Base-by-base conservation (phyloP, 2,329 filamentous ascomycete genomes). In the Trichoderma atroviride region DNA sequence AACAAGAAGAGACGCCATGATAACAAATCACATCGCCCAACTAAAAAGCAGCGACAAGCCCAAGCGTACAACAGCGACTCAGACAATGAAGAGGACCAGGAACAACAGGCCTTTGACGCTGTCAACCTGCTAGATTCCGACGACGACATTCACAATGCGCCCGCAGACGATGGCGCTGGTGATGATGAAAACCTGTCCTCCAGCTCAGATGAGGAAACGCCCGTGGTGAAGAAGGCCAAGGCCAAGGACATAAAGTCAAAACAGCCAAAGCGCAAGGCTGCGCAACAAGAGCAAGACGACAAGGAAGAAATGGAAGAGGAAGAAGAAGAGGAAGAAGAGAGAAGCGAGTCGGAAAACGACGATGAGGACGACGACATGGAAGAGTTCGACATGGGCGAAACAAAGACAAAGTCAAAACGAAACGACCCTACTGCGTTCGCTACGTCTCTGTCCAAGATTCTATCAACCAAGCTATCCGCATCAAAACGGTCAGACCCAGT, bases 381-480 rank as follows among this genome's bases (percentile, higher is more conserved):
- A 50, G 76, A 78, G 53, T 78, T 77, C 63, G 75, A 80, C 61
- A 75, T 31, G 76, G 80, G 50, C 80, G 62, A 75, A 14, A 77
- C 74, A 58, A 81, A 81, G 72, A 77, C 77, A 47, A 91, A 89
- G 76, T 89, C 90, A 16, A 98, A 98, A 82, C 91, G 94, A 77
- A 97, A 97, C 81, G 95, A 99, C 80, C 94, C 96, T 3, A 84
- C 87, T 72, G 94, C 93, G 64, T 98, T 99, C 79, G 93, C 95
- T 29, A 97, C 91, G 1, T 97, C 94, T 62, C 93, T 99, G 75
- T 91, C 92, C 74, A 97, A 96, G 80, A 97, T 99, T 78, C 86
- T 99, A 56, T 90, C 89, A 68, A 95, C 93, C 61, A 98, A 98
- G 81, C 86, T 98, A 11, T 91, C 94, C 1, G 89, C 88, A 9